A percentile compares a stretch with the other conserved stretches of the same genome.
Conservation (phyloP, 2,329 filamentous ascomycete genomes). For the Triangularia verruculosa region DNA sequence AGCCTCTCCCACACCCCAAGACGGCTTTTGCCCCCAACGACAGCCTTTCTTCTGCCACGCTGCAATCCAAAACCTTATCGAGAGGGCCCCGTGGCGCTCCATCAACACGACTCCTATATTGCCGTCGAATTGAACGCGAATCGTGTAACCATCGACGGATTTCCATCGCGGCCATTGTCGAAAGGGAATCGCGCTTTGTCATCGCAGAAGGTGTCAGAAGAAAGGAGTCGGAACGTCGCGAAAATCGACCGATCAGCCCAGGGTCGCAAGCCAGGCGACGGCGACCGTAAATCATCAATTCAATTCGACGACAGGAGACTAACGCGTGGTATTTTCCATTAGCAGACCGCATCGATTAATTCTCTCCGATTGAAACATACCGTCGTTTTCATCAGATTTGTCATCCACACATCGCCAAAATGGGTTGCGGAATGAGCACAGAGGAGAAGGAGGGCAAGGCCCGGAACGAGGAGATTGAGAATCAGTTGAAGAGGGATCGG, state of each 20-base stretch:
- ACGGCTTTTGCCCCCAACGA: neutral
- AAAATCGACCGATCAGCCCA: neutral
- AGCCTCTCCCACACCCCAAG: neutral
- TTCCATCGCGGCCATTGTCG: neutral
- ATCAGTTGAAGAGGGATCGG: slow-evolving; percentile 97
- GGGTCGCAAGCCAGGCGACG: neutral
- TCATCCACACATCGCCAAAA: slow-evolving; percentile 55
- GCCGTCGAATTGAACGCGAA: neutral
- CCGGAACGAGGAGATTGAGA: slow-evolving; percentile 99
- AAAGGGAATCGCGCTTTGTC: neutral
- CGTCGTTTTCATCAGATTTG: slow-evolving; percentile 16
- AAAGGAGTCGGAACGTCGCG: neutral
- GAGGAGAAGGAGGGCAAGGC: slow-evolving; percentile 99
- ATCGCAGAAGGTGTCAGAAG: neutral
- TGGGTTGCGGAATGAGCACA: slow-evolving; percentile 99
- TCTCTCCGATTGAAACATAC: slow-evolving; percentile 16
- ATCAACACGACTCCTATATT: neutral
- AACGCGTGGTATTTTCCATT: slow-evolving; percentile 11
- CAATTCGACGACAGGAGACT: slow-evolving; percentile 5
- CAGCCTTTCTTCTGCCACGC: neutral
- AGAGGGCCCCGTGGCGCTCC: neutral
- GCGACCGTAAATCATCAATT: neutral
- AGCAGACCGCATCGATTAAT: slow-evolving; percentile 13
- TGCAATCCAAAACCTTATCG: neutral
- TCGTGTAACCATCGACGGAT: neutral